Evolutionary conservation across 2,329 filamentous ascomycete genomes (phyloP).

Genomic region (Xylaria arbuscula): DNA sequence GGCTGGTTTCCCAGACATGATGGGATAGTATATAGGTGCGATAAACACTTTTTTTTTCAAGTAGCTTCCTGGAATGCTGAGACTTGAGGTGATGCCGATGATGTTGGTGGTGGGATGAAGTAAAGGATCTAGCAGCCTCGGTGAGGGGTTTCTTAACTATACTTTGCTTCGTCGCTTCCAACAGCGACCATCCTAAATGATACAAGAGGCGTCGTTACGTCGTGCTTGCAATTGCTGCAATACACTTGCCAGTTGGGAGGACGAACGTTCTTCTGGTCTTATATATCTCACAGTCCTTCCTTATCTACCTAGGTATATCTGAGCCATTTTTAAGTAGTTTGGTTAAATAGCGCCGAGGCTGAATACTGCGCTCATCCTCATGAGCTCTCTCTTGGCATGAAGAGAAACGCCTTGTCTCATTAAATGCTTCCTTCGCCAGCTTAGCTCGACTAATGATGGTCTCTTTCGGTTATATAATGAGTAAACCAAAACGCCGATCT

Average conservation of each 20-base stretch:
- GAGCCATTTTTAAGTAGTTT: background rate
- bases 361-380: background rate
- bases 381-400: background rate
- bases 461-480: background rate
- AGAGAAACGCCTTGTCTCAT: constrained; percentile 5
- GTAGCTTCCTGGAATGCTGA: background rate
- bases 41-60: background rate
- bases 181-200: background rate
- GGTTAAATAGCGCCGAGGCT: background rate
- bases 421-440: background rate
- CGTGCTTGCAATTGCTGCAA: background rate
- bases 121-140: background rate
- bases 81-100: background rate
- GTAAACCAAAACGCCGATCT: constrained; percentile 9
- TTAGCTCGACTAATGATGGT: background rate
- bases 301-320: no score
- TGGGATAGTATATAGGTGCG: background rate
- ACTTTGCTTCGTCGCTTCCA: background rate
- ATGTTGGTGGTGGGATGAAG: constrained; percentile 1
- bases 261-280: background rate
- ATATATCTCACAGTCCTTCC: constrained; percentile 11
- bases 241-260: background rate
- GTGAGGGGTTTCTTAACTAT: background rate
- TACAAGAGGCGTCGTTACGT: background rate
- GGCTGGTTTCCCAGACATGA: constrained; percentile 43